Percentiles rank a stretch among this genome's conserved stretches.
These are phyloP conservation scores for Geranium rotundifolium DNA, from an alignment of 345 rosid species.

Conservation along the genomic window DNA sequence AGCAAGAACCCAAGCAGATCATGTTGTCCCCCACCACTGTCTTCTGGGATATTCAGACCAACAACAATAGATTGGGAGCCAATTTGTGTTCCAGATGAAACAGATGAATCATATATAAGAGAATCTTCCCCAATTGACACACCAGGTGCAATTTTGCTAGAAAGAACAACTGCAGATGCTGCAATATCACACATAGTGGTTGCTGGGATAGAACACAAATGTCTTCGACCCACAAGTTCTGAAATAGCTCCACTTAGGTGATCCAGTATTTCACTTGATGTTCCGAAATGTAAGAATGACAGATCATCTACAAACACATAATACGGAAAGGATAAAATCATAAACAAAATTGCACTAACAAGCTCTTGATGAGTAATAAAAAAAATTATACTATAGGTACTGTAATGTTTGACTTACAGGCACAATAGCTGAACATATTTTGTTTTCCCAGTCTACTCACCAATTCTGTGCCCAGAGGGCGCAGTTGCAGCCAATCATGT, in stretches of 20 bases:
- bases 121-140: conserved; percentile 93
- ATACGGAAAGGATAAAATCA: conserved; percentile 9
- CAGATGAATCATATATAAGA: conserved; percentile 66
- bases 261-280: conserved; percentile 92
- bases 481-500: conserved; percentile 70
- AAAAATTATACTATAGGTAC: background rate
- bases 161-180: conserved; percentile 74
- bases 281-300: conserved; percentile 86
- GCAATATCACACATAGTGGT: conserved; percentile 86
- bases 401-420: conserved; percentile 41
- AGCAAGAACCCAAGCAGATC: conserved; percentile 55
- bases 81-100: conserved; percentile 65
- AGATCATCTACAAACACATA: conserved; percentile 58
- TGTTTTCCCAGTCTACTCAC: conserved; percentile 61
- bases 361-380: background rate
- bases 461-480: conserved; percentile 64
- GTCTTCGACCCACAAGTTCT: conserved; percentile 81
- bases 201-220: conserved; percentile 87
- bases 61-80: conserved; percentile 90
- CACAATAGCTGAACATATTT: conserved; percentile 72
- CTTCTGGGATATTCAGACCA: conserved; percentile 52
- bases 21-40: conserved; percentile 20
- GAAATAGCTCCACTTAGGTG: conserved; percentile 74
- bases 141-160: conserved; percentile 75
- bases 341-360: background rate